These are phyloP conservation scores for Sugiyamaella neomexicana DNA, from an alignment of 1,139 yeast species.

Conservation along the genomic window DNA sequence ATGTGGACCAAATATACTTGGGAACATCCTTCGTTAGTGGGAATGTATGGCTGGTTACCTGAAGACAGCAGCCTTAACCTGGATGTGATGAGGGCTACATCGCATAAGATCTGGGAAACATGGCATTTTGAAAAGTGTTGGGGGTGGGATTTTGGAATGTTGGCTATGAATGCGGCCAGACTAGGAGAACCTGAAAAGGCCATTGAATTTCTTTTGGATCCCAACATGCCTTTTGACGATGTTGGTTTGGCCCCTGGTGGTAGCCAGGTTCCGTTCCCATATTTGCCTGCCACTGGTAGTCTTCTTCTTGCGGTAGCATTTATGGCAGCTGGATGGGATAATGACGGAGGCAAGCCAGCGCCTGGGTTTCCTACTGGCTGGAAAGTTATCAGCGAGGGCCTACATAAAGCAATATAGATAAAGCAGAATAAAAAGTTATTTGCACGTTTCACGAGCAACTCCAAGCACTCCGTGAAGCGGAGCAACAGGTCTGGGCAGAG, in stretches of 20 bases:
- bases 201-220: constrained; percentile 16
- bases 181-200: constrained; percentile 18
- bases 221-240: constrained; percentile 20
- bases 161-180: constrained; percentile 22
- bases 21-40: constrained; percentile 22
- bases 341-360: constrained; percentile 7
- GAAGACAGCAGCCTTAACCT: constrained; percentile 12
- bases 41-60: constrained; percentile 21
- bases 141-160: constrained; percentile 24
- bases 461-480: too few relatives aligned
- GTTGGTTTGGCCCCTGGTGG: constrained; percentile 22
- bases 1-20: constrained; percentile 23
- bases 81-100: constrained; percentile 16
- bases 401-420: constrained; percentile 18
- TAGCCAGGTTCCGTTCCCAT: constrained; percentile 20
- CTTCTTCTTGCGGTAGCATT: constrained; percentile 18
- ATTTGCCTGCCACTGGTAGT: constrained; percentile 20
- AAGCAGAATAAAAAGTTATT: too few relatives aligned
- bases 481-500: too few relatives aligned
- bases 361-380: constrained; percentile 21
- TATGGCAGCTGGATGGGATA: constrained; percentile 22
- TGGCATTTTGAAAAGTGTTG: constrained; percentile 22
- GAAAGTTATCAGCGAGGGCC: constrained; percentile 14
- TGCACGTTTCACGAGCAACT: too few relatives aligned
- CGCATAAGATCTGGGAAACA: constrained; percentile 20